Evolutionary conservation across 768 basidiomycete genomes (phyloP).

Genomic region (Leucosporidium scottii): DNA sequence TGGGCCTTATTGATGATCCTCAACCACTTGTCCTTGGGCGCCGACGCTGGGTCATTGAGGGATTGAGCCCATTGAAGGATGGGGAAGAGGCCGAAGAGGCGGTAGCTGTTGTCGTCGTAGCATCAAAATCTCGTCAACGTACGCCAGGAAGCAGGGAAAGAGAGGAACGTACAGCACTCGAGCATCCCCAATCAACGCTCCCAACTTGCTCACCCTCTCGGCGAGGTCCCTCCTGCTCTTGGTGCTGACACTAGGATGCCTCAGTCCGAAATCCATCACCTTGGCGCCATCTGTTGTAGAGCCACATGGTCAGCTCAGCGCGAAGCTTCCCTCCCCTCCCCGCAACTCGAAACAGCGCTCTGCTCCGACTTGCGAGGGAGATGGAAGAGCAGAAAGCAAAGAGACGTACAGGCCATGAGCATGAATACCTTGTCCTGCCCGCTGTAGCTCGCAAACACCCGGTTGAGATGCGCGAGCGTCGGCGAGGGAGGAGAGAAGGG

Average conservation of each 20-base stretch:
- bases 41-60: constrained; percentile 28
- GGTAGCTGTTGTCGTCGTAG: constrained; percentile 3
- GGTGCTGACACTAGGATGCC: constrained; percentile 9
- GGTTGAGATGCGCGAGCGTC: constrained; percentile 19
- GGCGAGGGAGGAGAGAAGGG: constrained; percentile 20
- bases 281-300: constrained; percentile 23
- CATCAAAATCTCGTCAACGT: neutral
- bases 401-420: constrained; percentile 17
- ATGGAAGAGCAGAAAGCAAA: neutral
- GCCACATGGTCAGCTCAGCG: neutral
- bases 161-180: constrained; percentile 16
- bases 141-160: too few relatives aligned
- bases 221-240: constrained; percentile 23
- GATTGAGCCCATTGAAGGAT: constrained; percentile 34
- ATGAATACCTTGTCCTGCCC: constrained; percentile 35
- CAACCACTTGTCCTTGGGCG: constrained; percentile 25
- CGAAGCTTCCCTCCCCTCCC: neutral
- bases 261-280: constrained; percentile 8
- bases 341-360: too few relatives aligned
- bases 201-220: constrained; percentile 23
- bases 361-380: too few relatives aligned
- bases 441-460: constrained; percentile 11
- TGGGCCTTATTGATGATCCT: constrained; percentile 36
- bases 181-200: constrained; percentile 24
- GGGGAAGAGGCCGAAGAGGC: constrained; percentile 35